Conservation (phyloP, 2,329 filamentous ascomycete species). For the Beauveria pseudobassiana region DNA sequence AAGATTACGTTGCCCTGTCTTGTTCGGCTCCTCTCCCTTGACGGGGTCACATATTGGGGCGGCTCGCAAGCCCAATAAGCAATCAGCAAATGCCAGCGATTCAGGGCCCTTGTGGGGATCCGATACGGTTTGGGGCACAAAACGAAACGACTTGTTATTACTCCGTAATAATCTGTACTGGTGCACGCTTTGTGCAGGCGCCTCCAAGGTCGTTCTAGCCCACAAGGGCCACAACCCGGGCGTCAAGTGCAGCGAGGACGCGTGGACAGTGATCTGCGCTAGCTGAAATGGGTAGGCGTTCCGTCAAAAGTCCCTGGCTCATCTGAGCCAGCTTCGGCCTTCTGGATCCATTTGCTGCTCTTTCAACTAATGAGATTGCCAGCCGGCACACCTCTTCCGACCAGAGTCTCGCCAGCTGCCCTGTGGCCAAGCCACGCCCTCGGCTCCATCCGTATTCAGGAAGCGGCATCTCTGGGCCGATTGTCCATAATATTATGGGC, state of each 20-base stretch:
- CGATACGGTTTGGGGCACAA: not conserved
- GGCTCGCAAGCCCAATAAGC: not conserved
- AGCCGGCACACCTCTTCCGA: constrained; percentile 4
- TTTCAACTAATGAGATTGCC: not conserved
- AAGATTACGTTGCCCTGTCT: not conserved
- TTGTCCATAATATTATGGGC: constrained; percentile 1
- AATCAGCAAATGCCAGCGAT: not conserved
- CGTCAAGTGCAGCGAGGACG: constrained; percentile 5
- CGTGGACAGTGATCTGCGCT: constrained; percentile 9
- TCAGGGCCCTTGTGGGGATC: not conserved
- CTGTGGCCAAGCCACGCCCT: constrained; percentile 8
- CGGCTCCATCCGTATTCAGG: constrained; percentile 7
- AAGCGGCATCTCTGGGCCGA: constrained; percentile 7
- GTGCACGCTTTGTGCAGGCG: not conserved
- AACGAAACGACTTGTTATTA: not conserved
- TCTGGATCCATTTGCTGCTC: not conserved
- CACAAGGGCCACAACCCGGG: not conserved
- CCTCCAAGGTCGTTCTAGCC: constrained; percentile 1
- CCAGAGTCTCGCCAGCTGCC: not conserved
- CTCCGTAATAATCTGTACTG: not conserved
- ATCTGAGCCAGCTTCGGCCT: not conserved
- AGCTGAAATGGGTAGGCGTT: not conserved
- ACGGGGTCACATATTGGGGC: not conserved
- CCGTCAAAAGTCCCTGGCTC: constrained; percentile 5
- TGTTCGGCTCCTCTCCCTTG: not conserved